These are phyloP conservation scores for Serendipita indica DNA, from an alignment of 768 basidiomycete species.

Conservation along the genomic window DNA sequence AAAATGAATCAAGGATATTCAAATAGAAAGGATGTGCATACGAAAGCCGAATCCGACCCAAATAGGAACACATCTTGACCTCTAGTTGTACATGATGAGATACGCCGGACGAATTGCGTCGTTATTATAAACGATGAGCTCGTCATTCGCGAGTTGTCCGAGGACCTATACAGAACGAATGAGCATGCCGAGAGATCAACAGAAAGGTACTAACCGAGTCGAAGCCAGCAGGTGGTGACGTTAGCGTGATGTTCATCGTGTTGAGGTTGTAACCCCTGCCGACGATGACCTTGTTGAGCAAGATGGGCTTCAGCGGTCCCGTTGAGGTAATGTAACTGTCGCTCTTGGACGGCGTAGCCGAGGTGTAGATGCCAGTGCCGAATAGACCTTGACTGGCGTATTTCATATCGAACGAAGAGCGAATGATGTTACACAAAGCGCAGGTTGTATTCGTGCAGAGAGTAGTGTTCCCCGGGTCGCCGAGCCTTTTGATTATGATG, in stretches of 20 bases:
- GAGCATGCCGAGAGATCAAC: background rate
- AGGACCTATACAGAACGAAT: background rate
- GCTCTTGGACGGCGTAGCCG: conserved; percentile 63
- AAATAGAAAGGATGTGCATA: no score
- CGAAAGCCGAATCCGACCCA: no score
- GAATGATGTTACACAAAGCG: conserved; percentile 48
- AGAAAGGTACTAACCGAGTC: conserved; percentile 40
- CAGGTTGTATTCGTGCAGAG: conserved; percentile 44
- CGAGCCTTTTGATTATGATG: conserved; percentile 22
- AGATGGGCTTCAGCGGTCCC: conserved; percentile 46
- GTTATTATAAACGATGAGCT: conserved; percentile 53
- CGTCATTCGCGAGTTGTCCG: conserved; percentile 53
- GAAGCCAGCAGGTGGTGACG: conserved; percentile 44
- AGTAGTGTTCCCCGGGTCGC: conserved; percentile 40
- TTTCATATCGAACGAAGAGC: conserved; percentile 50
- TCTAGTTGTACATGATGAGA: conserved; percentile 58
- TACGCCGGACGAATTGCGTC: conserved; percentile 61
- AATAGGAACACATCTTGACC: no score
- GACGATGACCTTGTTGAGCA: conserved; percentile 62
- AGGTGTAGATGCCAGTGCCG: conserved; percentile 57
- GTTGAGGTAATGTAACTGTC: conserved; percentile 19
- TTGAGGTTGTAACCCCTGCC: conserved; percentile 55
- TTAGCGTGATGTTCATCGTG: conserved; percentile 39
- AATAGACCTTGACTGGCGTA: conserved; percentile 68
- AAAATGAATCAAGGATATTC: no score